Percentiles rank a stretch among this genome's conserved stretches.
Evolutionary conservation across 805 yeast genomes (phyloP).

Genomic region (Suhomyces tanzawaensis): DNA sequence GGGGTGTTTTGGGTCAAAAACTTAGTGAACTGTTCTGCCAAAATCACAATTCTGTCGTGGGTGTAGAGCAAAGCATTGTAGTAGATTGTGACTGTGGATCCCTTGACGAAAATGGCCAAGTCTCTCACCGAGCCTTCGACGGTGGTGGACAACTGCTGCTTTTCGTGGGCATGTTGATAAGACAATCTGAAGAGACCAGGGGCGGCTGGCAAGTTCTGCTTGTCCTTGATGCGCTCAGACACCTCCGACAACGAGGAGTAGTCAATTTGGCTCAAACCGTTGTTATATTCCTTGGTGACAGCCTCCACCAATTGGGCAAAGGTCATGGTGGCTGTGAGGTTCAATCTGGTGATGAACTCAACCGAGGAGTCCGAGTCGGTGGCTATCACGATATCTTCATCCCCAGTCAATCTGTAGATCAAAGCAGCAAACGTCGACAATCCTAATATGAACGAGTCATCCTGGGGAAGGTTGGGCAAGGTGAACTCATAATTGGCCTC

Average conservation of each 20-base stretch:
- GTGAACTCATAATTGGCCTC: slow-evolving; percentile 52
- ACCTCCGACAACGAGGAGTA: slow-evolving; percentile 52
- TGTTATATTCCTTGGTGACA: slow-evolving; percentile 42
- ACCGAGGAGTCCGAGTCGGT: slow-evolving; percentile 46
- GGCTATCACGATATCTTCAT: slow-evolving; percentile 90
- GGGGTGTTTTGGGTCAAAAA: slow-evolving; percentile 39
- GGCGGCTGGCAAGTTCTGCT: slow-evolving; percentile 50
- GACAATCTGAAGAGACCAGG: slow-evolving; percentile 67
- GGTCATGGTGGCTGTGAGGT: slow-evolving; percentile 51
- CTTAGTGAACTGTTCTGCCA: slow-evolving; percentile 71
- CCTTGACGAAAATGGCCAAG: slow-evolving; percentile 49
- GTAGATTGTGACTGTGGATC: slow-evolving; percentile 40
- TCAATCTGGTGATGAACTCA: slow-evolving; percentile 62
- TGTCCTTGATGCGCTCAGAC: slow-evolving; percentile 46
- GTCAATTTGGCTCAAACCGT: slow-evolving; percentile 37
- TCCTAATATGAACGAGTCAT: slow-evolving; percentile 45
- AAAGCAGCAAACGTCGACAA: slow-evolving; percentile 69
- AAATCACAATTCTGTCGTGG: slow-evolving; percentile 60
- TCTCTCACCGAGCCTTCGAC: slow-evolving; percentile 61
- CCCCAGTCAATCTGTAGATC: slow-evolving; percentile 82
- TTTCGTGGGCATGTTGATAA: slow-evolving; percentile 45
- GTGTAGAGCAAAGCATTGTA: slow-evolving; percentile 79
- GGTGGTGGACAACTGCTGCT: slow-evolving; percentile 44
- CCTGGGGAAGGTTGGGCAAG: slow-evolving; percentile 11
- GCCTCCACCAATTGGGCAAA: slow-evolving; percentile 53